Conservation (phyloP, 352 stramenopile species). For the Phytophthora fragariae region DNA sequence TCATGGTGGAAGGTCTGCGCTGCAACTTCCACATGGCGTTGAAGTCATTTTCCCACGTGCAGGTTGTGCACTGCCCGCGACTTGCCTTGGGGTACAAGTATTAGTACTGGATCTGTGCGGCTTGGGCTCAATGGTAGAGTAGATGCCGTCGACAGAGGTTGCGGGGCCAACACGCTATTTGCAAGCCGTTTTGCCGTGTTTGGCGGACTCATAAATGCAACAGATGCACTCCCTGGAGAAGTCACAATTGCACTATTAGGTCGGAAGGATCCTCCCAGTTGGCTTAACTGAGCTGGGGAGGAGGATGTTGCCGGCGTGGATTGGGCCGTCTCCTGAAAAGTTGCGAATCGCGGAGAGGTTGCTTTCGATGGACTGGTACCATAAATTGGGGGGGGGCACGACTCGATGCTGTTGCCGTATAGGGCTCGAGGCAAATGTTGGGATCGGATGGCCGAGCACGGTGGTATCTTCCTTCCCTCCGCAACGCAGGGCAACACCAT, state of each 20-base stretch:
- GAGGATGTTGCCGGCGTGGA: background rate
- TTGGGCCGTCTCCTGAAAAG: conserved; percentile 7
- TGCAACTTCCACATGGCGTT: conserved; percentile 57
- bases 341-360: background rate
- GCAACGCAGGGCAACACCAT: too few species aligned
- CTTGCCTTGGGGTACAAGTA: conserved; percentile 7
- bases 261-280: conserved; percentile 34
- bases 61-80: conserved; percentile 8
- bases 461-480: background rate
- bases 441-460: background rate
- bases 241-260: conserved; percentile 8
- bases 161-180: conserved; percentile 11
- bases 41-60: conserved; percentile 20
- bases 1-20: conserved; percentile 33
- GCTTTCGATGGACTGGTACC: conserved; percentile 11
- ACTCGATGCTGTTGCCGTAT: conserved; percentile 7
- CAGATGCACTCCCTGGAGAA: background rate
- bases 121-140: conserved; percentile 7
- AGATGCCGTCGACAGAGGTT: conserved; percentile 6
- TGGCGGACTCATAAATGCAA: conserved; percentile 8
- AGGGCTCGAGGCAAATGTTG: conserved; percentile 10
- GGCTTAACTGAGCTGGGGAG: conserved; percentile 6
- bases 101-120: conserved; percentile 20
- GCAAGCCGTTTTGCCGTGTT: background rate
- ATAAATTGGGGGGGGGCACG: conserved; percentile 12